phyloP scores from a whole-genome alignment of 176 grass and related monocot genomes.

The Tillandsia leiboldiana region DNA sequence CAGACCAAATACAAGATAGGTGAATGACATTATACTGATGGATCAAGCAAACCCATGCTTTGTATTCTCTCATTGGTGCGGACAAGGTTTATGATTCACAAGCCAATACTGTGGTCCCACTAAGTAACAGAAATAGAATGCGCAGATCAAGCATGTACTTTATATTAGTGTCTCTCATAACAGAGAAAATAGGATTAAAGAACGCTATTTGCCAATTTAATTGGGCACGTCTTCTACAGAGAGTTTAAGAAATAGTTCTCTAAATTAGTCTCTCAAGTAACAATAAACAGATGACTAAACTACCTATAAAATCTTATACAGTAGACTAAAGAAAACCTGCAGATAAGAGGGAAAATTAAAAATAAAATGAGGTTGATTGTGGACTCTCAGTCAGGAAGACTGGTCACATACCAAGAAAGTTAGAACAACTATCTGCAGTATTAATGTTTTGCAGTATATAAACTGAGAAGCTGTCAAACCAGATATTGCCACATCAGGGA shows the following conservation, averaged over 20 bases:
- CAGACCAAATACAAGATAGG: neutral
- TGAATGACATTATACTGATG: too few species aligned
- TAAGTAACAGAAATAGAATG: neutral
- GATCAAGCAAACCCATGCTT: too few species aligned
- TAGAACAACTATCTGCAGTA: neutral
- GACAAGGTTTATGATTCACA: too few species aligned
- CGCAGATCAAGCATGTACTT: neutral
- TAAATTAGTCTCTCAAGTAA: neutral
- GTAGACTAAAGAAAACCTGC: neutral
- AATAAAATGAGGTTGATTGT: neutral
- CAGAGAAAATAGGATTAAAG: neutral
- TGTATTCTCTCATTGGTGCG: too few species aligned
- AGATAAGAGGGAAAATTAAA: neutral
- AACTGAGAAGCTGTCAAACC: conserved; percentile 32
- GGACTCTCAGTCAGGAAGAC: neutral
- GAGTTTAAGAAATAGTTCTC: neutral
- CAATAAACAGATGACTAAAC: neutral
- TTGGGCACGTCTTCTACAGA: neutral
- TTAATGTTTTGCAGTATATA: neutral
- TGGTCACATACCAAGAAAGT: too few species aligned
- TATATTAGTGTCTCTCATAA: neutral
- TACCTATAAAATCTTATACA: neutral
- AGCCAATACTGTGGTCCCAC: neutral
- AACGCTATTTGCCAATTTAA: neutral
- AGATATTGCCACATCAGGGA: conserved; percentile 63